Percentiles rank a stretch among this genome's conserved stretches.
phyloP scores from a whole-genome alignment of 106 monocot genomes.

The Iris macrosiphon region DNA sequence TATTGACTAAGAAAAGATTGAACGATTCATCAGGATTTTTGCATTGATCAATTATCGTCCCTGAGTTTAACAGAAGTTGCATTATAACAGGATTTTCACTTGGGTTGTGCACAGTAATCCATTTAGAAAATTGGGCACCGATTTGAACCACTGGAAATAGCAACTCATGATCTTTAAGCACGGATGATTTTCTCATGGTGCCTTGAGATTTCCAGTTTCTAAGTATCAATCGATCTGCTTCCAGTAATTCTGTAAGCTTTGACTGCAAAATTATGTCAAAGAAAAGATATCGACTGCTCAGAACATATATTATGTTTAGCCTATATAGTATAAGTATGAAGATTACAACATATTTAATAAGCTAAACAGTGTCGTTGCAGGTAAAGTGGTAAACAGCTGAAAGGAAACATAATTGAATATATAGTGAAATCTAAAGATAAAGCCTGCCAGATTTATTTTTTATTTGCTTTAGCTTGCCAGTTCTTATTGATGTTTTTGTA shows the following conservation, averaged over 20 bases:
- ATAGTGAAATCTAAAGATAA: too few relatives aligned
- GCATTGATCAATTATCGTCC: conserved; percentile 49
- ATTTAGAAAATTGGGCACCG: conserved; percentile 44
- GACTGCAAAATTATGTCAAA: conserved; percentile 28
- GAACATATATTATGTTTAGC: background rate
- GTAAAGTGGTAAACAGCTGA: too few relatives aligned
- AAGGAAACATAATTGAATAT: too few relatives aligned
- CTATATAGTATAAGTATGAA: background rate
- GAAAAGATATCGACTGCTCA: background rate
- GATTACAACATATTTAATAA: background rate
- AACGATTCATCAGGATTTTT: conserved; percentile 25
- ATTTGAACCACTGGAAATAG: conserved; percentile 58
- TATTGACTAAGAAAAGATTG: conserved; percentile 14
- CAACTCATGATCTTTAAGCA: conserved; percentile 59
- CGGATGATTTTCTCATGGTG: conserved; percentile 34
- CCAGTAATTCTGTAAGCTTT: conserved; percentile 18
- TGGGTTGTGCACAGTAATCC: conserved; percentile 64
- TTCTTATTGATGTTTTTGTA: too few relatives aligned
- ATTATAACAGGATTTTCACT: conserved; percentile 45
- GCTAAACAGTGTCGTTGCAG: background rate
- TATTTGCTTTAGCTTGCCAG: too few relatives aligned
- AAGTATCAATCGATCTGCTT: conserved; percentile 56
- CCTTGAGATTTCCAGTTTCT: conserved; percentile 75
- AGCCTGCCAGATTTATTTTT: too few relatives aligned
- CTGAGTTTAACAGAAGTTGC: conserved; percentile 72